Conservation (phyloP, 148 eudicot species). For the Selenicereus undatus region DNA sequence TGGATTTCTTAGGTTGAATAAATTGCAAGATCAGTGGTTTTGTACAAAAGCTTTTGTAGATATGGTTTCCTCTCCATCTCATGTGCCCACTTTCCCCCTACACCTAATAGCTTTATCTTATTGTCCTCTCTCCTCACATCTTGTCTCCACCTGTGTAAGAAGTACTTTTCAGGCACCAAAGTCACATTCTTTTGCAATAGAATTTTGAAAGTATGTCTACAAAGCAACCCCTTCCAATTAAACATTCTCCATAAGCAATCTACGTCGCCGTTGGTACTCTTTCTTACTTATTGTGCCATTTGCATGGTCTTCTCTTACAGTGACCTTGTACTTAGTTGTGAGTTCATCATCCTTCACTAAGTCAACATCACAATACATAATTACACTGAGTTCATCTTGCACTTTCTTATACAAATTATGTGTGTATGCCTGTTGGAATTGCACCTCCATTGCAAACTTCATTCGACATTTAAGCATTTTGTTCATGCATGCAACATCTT, state of each 20-base stretch:
- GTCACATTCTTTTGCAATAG: not conserved
- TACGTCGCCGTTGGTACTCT: too few species aligned
- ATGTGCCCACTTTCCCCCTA: not conserved
- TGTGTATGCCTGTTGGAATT: too few species aligned
- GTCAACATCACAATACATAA: too few species aligned
- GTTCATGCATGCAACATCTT: too few species aligned
- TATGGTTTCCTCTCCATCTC: not conserved
- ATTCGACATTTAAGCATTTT: too few species aligned
- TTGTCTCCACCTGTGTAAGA: not conserved
- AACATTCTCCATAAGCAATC: not conserved
- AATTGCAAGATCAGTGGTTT: not conserved
- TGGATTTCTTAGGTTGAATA: not conserved
- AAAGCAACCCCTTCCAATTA: not conserved
- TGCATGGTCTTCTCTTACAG: too few species aligned
- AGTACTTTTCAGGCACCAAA: not conserved
- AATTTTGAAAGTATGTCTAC: not conserved
- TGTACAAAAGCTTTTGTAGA: not conserved
- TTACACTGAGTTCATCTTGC: too few species aligned
- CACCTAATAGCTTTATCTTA: not conserved
- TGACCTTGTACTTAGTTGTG: too few species aligned
- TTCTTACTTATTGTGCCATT: too few species aligned
- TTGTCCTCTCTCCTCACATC: not conserved
- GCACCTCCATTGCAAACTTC: too few species aligned
- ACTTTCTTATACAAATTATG: too few species aligned
- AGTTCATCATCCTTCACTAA: too few species aligned